Base-by-base conservation (phyloP, 2,329 filamentous ascomycete genomes). In the Phoma sp. region DNA sequence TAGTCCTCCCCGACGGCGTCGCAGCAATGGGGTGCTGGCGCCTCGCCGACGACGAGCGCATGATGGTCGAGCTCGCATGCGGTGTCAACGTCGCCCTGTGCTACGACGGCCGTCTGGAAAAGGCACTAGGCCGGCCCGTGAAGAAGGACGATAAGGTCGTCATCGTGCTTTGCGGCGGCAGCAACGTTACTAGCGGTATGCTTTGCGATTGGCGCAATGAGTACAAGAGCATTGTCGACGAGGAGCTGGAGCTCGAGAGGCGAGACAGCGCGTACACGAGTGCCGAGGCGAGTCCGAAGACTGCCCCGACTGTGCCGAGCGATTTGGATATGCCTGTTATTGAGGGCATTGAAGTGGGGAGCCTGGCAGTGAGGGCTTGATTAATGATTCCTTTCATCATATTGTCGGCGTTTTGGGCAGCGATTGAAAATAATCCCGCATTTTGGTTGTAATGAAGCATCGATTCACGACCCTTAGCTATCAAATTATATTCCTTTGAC, bases 31-130 rank as follows among this genome's bases (percentile, higher is more conserved):
- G 87, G 2, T 90, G 88, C 47, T 86, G 89, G 66, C 81, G 85
- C 20, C 87, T 97, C 57, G 88, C 91, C 9, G 90, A 97, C 61
- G 92, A 96, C 56, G 90, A 93, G 64, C 80, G 89, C 21, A 77
- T 93, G 51, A 79, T 96, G 52, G 91, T 96, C 3, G 93, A 98
- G 78, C 80, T 89, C 29, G 87, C 92, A 0, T 97, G 93, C 72
- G 92, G 93, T 1, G 92, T 93, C 5, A 89, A 88, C 46, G 76
- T 96, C 11, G 91, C 88, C 1, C 73, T 85, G 3, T 86, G 81
- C 53, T 92, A 91, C 66, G 84, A 84, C 33, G 86, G 83, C 0
- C 74, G 83, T 33, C 69, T 96, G 66, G 82, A 87, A 67, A 79
- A 81, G 62, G 76, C 72, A 2, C 62, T 85, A 9, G 76, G 92